Base-by-base conservation (phyloP, 768 basidiomycete genomes). In the Leccinum olivaceopallidum region DNA sequence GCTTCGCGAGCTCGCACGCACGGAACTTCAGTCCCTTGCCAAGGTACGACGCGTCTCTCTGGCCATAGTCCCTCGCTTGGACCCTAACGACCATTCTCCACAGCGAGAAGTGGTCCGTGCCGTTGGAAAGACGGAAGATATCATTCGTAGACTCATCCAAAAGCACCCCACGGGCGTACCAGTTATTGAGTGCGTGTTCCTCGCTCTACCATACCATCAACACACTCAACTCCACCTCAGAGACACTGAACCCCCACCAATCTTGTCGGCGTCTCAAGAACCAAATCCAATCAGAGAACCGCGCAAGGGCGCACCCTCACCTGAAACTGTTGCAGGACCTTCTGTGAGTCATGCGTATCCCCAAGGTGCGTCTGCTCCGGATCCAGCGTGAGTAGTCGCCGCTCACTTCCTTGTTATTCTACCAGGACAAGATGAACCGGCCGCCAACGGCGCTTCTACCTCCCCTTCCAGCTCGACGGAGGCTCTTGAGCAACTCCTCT, bases 111-210 rank as follows among this genome's bases (percentile, higher is more conserved):
- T 60, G 13, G 37, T 74, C 20, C 64, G 64, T n/a, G 72, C 70
- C 0, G 58, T 68, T 18, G 70, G 63, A 3, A 72, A 71, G 62
- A 72, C 65, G 1, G 73, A 68, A 58, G 66, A 66, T 4, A 75
- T 72, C 24, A 69, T 73, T 47, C 60, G 60, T 39, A 59, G 66
- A 56, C 63, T 73, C 48, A 28, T 69, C 9, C 60, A 36, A 37
- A 75, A 71, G 26, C 62, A 69, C 50, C 74, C 73, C n/a, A 42
- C 36, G 26, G 72, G 73, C 0, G 67, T 72, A 0, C 73, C 72
- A 3, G n/a, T 57, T 30, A 12, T 44, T 13, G 57, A 55, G 67
- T 64, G 30, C 28, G 66, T 61, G 8, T 36, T 13, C 18, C 12
- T 42, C 9, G 9, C 13, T 9, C 34, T 6, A 5, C 6, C 5